These are phyloP conservation scores for Ustilago xerochloae DNA, from an alignment of 1,284 basidiomycete genomes.

Conservation along the genomic window DNA sequence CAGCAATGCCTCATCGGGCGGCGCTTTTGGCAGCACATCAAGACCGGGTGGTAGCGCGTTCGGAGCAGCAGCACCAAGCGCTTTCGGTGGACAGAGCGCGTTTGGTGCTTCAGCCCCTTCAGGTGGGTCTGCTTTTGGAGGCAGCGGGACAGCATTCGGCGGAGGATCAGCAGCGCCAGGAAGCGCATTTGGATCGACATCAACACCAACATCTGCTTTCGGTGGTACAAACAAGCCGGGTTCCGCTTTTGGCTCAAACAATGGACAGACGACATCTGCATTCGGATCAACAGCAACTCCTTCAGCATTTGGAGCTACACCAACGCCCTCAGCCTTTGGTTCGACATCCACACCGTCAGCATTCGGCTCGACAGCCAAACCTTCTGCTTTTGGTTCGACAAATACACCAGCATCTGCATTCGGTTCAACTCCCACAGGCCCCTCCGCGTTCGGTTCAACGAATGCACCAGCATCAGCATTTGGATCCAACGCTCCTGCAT, in stretches of 20 bases:
- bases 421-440: constrained; percentile 5
- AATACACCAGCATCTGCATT: constrained; percentile 20
- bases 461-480: constrained; percentile 9
- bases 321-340: constrained; percentile 7
- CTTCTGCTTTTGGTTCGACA: constrained; percentile 20
- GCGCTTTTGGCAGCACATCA: constrained; percentile 25
- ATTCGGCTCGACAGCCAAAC: constrained; percentile 17
- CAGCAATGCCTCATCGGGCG: constrained; percentile 4
- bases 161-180: background rate
- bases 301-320: constrained; percentile 6
- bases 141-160: constrained; percentile 2
- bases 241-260: constrained; percentile 20
- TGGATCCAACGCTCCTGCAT: constrained; percentile 4
- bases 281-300: constrained; percentile 12
- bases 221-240: too few species aligned
- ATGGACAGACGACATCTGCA: constrained; percentile 7
- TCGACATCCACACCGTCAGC: constrained; percentile 3
- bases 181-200: constrained; percentile 21
- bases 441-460: constrained; percentile 20
- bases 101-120: constrained; percentile 4
- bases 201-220: constrained; percentile 23
- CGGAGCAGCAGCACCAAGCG: constrained; percentile 5
- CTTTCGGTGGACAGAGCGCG: constrained; percentile 11
- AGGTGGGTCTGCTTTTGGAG: constrained; percentile 21
- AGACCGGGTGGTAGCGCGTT: constrained; percentile 20